Percentiles rank a stretch among this genome's conserved stretches.
phyloP scores from a whole-genome alignment of 495 filamentous ascomycete species.

The Chaetomium fimeti region DNA sequence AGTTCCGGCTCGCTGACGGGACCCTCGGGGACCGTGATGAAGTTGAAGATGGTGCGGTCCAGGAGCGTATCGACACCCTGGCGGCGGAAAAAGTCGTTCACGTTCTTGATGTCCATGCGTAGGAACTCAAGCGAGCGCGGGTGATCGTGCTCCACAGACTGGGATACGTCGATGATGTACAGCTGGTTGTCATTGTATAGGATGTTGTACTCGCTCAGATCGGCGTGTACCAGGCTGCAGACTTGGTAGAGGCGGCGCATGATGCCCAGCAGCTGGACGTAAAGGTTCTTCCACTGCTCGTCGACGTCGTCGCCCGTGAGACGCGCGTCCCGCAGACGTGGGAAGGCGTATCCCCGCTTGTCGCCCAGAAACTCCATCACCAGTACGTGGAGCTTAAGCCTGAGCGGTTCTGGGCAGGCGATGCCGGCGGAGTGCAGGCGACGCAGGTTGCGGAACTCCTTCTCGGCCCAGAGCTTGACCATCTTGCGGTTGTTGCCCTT shows the following conservation, averaged over 20 bases:
- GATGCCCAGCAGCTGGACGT: constrained; percentile 77
- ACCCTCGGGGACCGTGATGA: constrained; percentile 64
- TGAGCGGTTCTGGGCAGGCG: constrained; percentile 83
- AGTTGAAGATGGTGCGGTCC: constrained; percentile 74
- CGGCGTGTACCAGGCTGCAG: constrained; percentile 88
- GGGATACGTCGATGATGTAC: constrained; percentile 95
- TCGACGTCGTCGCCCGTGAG: constrained; percentile 57
- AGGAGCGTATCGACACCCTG: constrained; percentile 75
- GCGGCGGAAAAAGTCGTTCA: constrained; percentile 83
- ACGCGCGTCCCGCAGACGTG: constrained; percentile 61
- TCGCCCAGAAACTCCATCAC: constrained; percentile 93
- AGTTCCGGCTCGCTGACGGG: constrained; percentile 49
- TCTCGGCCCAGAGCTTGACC: constrained; percentile 98
- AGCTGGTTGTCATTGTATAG: constrained; percentile 81
- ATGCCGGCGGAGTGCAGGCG: constrained; percentile 80
- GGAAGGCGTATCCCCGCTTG: constrained; percentile 79
- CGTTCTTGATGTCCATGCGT: constrained; percentile 96
- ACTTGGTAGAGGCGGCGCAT: constrained; percentile 91
- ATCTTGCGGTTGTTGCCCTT: constrained; percentile 90
- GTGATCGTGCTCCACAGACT: constrained; percentile 95
- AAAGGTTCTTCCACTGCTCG: constrained; percentile 72
- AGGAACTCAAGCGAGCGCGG: constrained; percentile 87
- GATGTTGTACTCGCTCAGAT: constrained; percentile 96
- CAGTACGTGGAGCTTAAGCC: constrained; percentile 83
- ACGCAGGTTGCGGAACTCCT: constrained; percentile 92